Conservation (phyloP, 139 green algal species). For the Chlamydomonas asymmetrica region DNA sequence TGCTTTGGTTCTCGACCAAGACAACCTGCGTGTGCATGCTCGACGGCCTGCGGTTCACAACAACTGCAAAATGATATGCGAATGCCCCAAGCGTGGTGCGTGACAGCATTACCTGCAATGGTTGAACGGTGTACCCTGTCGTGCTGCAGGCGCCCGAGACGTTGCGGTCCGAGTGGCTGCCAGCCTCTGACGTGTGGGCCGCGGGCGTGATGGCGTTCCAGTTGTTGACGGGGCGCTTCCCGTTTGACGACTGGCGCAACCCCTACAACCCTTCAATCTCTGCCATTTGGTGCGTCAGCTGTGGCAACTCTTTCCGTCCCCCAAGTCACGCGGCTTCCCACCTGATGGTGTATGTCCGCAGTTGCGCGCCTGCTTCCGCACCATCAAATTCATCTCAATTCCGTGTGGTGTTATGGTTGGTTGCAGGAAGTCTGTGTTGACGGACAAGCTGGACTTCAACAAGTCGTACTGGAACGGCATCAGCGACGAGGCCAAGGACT, state of each 20-base stretch:
- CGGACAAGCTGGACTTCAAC: conserved; percentile 39
- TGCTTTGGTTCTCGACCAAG: background rate
- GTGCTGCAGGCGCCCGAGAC: conserved; percentile 80
- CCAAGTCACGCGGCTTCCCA: no score
- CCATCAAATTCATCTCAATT: no score
- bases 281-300: conserved; percentile 61
- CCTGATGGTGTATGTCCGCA: no score
- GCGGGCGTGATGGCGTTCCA: conserved; percentile 88
- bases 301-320: no score
- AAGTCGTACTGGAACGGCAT: conserved; percentile 71
- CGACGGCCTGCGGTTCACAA: no score
- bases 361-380: no score
- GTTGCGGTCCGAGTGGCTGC: conserved; percentile 66
- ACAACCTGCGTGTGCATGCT: no score
- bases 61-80: no score
- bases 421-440: conserved; percentile 38
- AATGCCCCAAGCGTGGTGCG: no score
- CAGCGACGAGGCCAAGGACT: conserved; percentile 79
- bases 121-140: no score
- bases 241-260: conserved; percentile 84
- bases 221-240: conserved; percentile 79
- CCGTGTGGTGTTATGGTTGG: no score
- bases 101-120: no score
- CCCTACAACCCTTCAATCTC: conserved; percentile 65
- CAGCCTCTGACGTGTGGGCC: conserved; percentile 79